Base-by-base conservation (phyloP, 768 basidiomycete genomes). In the Mrakia hoshinonis region DNA sequence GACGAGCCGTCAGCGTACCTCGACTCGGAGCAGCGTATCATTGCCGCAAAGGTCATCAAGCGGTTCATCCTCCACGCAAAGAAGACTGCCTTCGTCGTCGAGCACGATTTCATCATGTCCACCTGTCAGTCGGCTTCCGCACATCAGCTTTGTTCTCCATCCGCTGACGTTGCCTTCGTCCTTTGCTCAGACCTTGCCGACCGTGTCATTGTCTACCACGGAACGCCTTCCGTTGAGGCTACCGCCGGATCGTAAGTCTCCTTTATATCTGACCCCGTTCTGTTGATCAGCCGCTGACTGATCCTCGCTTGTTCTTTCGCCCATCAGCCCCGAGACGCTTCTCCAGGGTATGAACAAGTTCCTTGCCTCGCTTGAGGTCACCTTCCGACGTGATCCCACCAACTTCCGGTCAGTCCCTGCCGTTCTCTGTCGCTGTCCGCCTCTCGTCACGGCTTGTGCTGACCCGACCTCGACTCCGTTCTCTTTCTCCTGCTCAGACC, bases 11-110 rank as follows among this genome's bases (percentile, higher is more conserved):
- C 78, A 18, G 90, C 89, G 80, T 95, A 94, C 88, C 83, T 99
- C 76, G 96, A 99, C 79, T 97, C 95, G 39, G 96, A 99, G 79
- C 96, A 99, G 80, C 96, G 96, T 87, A 98, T 99, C 79, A 91
- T 94, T 74, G 91, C 95, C 22, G 88, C 89, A 78, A 95, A 97
- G 79, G 93, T 98, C 76, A 98, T 99, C 83, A 98, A 99, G 81
- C 87, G 95, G 61, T 97, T 95, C 81, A 91, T 99, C 77, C 87
- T 98, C 38, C 90, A 96, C 77, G 86, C 92, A 18, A 96, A 96
- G 84, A 93, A 94, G 82, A 98, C 94, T 1, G 96, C 96, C 0
- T 97, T 99, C 79, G 85, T 99, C 76, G 97, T 99, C 77, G 96
- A 99, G 85, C 96, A 99, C 87, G 95, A 98, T 83, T 97, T 99